Conservation (phyloP, 2,329 filamentous ascomycete genomes). For the Ploettnerulaceae sp. region DNA sequence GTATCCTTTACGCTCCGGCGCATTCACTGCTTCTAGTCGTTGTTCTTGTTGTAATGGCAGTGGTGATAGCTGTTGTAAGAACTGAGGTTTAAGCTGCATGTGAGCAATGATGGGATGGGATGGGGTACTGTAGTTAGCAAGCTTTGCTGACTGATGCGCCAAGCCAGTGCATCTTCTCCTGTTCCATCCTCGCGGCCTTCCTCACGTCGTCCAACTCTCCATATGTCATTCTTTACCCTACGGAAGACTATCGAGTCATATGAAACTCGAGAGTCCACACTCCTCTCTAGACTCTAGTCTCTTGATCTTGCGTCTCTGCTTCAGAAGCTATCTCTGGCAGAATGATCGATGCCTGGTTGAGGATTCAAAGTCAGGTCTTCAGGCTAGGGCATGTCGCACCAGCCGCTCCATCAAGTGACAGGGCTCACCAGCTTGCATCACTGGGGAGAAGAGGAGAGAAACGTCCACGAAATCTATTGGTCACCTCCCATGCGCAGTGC, state of each 20-base stretch:
- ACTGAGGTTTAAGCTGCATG: neutral
- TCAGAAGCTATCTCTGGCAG: slow-evolving; percentile 27
- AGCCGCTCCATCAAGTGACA: slow-evolving; percentile 7
- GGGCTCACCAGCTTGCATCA: neutral
- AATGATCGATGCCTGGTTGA: slow-evolving; percentile 16
- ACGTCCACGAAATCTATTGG: slow-evolving; percentile 6
- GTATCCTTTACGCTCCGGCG: neutral
- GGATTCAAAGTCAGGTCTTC: neutral
- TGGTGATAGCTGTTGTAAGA: neutral
- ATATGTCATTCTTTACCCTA: neutral
- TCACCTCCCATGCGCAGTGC: slow-evolving; percentile 4
- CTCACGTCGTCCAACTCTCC: neutral
- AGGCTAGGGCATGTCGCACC: neutral
- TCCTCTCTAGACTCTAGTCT: too few species aligned
- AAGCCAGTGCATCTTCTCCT: neutral
- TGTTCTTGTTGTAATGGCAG: neutral
- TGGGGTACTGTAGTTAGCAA: slow-evolving; percentile 3
- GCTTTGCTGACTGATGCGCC: slow-evolving; percentile 7
- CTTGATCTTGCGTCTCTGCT: neutral
- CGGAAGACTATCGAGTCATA: too few species aligned
- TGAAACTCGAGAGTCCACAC: too few species aligned
- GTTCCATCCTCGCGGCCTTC: neutral
- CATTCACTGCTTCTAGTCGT: neutral
- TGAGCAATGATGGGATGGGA: too few species aligned
- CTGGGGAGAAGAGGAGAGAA: neutral